Evolutionary conservation across 441 rosid genomes (phyloP).

Genomic region (Sinapis alba): DNA sequence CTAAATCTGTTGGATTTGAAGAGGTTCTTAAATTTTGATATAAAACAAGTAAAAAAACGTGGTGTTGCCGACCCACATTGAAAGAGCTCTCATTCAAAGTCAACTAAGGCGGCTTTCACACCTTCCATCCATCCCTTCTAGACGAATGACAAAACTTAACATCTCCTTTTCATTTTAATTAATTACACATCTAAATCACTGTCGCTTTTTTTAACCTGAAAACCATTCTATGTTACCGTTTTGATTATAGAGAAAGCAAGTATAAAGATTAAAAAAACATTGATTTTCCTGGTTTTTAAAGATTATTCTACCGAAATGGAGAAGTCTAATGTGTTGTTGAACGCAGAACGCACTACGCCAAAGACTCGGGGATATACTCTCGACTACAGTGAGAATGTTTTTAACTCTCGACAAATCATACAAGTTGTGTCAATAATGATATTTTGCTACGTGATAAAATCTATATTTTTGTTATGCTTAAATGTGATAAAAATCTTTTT

Average conservation of each 20-base stretch:
- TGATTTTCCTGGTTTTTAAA: neutral
- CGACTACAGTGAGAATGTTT: neutral
- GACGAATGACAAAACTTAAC: neutral
- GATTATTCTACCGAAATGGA: neutral
- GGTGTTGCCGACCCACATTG: neutral
- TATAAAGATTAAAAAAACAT: neutral
- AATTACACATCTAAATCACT: neutral
- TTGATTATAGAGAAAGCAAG: neutral
- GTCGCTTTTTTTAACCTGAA: neutral
- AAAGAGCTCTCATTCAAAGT: neutral
- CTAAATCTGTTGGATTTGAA: neutral
- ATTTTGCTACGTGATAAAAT: neutral
- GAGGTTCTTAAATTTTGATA: neutral
- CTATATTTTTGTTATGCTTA: neutral
- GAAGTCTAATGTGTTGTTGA: neutral
- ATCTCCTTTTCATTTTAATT: neutral
- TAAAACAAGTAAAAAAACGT: neutral
- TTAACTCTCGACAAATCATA: neutral
- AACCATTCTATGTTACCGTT: neutral
- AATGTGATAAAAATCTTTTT: conserved; percentile 15
- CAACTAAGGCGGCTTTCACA: conserved; percentile 7
- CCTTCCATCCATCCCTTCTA: neutral
- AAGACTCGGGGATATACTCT: neutral
- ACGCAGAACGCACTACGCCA: neutral
- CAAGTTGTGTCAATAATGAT: neutral